Conservation (phyloP, 1,139 yeast species). For the Magnusiomyces ingens region DNA sequence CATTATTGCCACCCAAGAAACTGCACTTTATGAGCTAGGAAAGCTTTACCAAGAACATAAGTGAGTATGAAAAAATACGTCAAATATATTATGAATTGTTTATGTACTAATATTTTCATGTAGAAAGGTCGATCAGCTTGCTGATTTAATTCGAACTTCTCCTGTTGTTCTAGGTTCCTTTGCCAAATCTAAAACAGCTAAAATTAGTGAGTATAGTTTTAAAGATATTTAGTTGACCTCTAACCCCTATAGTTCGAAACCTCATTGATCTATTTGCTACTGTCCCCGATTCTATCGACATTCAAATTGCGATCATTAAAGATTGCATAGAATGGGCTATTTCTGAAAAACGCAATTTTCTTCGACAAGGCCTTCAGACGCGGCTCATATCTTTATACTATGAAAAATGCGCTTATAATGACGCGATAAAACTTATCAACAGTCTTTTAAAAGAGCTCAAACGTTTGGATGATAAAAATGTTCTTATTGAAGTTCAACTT, state of each 20-base stretch:
- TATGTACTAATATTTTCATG: constrained; percentile 15
- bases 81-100: not conserved
- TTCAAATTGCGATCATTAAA: constrained; percentile 67
- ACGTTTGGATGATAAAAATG: constrained; percentile 89
- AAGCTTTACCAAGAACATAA: constrained; percentile 29
- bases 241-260: constrained; percentile 49
- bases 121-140: constrained; percentile 45
- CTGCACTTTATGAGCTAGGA: constrained; percentile 34
- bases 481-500: constrained; percentile 90
- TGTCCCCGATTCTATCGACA: constrained; percentile 60
- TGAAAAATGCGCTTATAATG: constrained; percentile 56
- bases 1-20: constrained; percentile 34
- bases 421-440: constrained; percentile 66
- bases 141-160: constrained; percentile 60
- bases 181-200: constrained; percentile 94
- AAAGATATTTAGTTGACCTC: constrained; percentile 65
- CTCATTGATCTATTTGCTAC: constrained; percentile 72
- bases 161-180: constrained; percentile 60
- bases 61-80: constrained; percentile 12
- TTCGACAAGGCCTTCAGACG: constrained; percentile 82
- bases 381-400: constrained; percentile 73
- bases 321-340: constrained; percentile 87
- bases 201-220: constrained; percentile 57
- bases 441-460: constrained; percentile 76
- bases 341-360: constrained; percentile 73